Evolutionary conservation across 1,284 basidiomycete genomes (phyloP).

Genomic region (Garcileccinum viscosum): DNA sequence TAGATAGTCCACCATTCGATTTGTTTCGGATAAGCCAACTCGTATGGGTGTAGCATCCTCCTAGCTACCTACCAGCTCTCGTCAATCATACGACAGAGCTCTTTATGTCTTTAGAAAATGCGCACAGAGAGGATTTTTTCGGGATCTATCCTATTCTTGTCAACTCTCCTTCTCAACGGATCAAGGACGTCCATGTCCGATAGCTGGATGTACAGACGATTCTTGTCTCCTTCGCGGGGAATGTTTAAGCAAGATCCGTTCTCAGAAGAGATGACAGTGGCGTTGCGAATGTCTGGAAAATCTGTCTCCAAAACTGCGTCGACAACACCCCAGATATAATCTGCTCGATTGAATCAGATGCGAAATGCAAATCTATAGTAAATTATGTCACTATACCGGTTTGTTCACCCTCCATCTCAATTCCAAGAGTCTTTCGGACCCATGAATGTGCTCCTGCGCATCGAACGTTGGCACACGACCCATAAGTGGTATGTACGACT

Average conservation of each 20-base stretch:
- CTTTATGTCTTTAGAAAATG: neutral
- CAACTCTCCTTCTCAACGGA: neutral
- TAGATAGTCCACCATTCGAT: neutral
- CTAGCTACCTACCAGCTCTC: neutral
- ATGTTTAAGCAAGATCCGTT: neutral
- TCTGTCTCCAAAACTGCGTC: neutral
- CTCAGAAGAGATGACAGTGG: neutral
- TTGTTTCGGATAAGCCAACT: neutral
- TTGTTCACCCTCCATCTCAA: neutral
- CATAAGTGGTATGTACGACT: neutral
- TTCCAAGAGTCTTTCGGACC: neutral
- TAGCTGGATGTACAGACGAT: neutral
- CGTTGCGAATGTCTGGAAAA: neutral
- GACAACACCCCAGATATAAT: neutral
- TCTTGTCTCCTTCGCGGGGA: neutral
- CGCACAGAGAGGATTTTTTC: neutral
- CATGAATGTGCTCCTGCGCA: neutral
- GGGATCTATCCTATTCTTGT: neutral
- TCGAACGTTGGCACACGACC: neutral
- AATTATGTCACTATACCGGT: too few relatives aligned
- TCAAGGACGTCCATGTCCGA: neutral
- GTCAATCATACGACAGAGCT: neutral
- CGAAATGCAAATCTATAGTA: too few relatives aligned
- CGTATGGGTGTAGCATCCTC: neutral
- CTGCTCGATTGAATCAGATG: neutral